These are phyloP conservation scores for Immersiella caudata DNA, from an alignment of 495 filamentous ascomycete genomes.

Conservation along the genomic window DNA sequence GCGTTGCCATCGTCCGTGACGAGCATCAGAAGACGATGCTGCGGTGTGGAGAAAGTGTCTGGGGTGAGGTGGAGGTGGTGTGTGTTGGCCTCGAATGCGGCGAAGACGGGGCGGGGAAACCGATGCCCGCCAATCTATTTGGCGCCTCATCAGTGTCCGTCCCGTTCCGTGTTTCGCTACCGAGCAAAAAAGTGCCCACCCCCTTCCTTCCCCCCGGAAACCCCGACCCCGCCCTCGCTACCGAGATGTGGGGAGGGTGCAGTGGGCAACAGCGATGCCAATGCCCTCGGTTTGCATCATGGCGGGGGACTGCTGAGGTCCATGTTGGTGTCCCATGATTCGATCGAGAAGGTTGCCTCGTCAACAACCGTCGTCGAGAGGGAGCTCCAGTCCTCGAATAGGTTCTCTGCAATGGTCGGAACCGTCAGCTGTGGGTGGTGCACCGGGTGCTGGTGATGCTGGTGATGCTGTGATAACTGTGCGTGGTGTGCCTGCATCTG, in stretches of 20 bases:
- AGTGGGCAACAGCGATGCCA: not conserved
- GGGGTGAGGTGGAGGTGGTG: not conserved
- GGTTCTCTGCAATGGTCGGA: slow-evolving; percentile 10
- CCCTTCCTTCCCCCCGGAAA: not conserved
- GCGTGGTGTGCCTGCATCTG: slow-evolving; percentile 24
- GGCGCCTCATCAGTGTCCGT: not conserved
- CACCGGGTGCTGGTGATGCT: not conserved
- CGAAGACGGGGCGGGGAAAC: not conserved
- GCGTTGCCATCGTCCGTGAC: not conserved
- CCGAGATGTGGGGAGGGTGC: not conserved
- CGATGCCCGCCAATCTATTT: not conserved
- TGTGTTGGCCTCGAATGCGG: not conserved
- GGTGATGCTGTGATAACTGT: slow-evolving; percentile 16
- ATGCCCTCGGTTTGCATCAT: not conserved
- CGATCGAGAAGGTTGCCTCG: slow-evolving; percentile 24
- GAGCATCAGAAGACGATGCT: not conserved
- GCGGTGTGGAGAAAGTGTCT: not conserved
- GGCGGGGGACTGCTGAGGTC: slow-evolving; percentile 9
- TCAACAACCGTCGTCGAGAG: slow-evolving; percentile 33
- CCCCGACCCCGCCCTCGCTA: not conserved
- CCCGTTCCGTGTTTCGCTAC: slow-evolving; percentile 1
- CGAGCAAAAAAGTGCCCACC: not conserved
- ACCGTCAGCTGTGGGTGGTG: slow-evolving; percentile 8
- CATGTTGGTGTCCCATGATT: slow-evolving; percentile 24
- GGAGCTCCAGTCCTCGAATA: slow-evolving; percentile 39